These are phyloP conservation scores for Inga oerstediana DNA, from an alignment of 306 rosid species.

Conservation along the genomic window DNA sequence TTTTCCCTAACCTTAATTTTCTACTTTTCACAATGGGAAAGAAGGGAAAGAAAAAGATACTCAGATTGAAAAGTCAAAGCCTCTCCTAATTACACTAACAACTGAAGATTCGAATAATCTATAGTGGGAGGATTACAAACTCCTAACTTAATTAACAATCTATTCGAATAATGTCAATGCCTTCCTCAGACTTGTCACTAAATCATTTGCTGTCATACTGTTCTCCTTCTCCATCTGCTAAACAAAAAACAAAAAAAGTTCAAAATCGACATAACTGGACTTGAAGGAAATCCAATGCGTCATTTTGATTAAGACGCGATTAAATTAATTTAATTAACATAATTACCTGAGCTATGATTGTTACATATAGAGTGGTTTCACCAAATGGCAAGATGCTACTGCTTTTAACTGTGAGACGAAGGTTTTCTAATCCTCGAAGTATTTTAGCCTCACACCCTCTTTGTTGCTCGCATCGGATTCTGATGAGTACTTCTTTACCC, in stretches of 20 bases:
- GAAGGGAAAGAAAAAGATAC: slow-evolving; percentile 20
- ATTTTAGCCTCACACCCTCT: slow-evolving; percentile 44
- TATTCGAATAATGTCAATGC: slow-evolving; percentile 31
- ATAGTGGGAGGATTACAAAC: neutral
- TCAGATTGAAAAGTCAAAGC: slow-evolving; percentile 41
- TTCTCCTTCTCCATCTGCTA: slow-evolving; percentile 69
- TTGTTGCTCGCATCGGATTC: slow-evolving; percentile 61
- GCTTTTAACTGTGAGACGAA: slow-evolving; percentile 51
- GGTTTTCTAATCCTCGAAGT: slow-evolving; percentile 54
- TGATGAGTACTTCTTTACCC: slow-evolving; percentile 61
- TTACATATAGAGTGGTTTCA: slow-evolving; percentile 55
- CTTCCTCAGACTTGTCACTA: slow-evolving; percentile 51
- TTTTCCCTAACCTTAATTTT: neutral
- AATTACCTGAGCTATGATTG: slow-evolving; percentile 50
- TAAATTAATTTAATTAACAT: neutral
- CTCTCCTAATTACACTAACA: neutral
- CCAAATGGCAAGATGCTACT: slow-evolving; percentile 74
- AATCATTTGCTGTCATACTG: slow-evolving; percentile 55
- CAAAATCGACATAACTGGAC: neutral
- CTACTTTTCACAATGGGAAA: slow-evolving; percentile 18
- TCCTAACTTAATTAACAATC: neutral
- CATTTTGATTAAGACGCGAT: neutral
- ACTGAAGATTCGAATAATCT: slow-evolving; percentile 25
- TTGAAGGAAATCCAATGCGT: neutral
- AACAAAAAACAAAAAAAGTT: neutral